These are phyloP conservation scores for Erodium maritimum DNA, from an alignment of 345 rosid genomes.

Conservation along the genomic window DNA sequence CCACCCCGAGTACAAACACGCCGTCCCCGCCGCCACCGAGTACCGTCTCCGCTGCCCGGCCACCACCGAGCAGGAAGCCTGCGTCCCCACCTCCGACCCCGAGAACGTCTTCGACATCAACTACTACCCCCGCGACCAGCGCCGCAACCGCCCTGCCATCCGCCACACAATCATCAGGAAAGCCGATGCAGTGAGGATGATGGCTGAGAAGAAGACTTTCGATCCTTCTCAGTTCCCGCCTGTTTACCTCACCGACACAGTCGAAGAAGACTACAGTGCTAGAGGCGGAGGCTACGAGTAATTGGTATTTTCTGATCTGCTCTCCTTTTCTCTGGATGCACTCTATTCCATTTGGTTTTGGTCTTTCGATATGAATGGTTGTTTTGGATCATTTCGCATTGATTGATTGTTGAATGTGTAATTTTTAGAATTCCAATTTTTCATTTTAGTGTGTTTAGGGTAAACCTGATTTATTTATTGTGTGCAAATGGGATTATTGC, in stretches of 20 bases:
- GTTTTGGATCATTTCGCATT: too few species aligned
- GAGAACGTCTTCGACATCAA: slow-evolving; percentile 85
- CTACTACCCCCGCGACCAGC: slow-evolving; percentile 66
- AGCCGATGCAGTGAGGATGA: slow-evolving; percentile 60
- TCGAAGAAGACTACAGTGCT: slow-evolving; percentile 56
- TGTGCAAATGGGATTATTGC: too few species aligned
- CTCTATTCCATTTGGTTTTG: not conserved
- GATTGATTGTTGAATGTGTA: too few species aligned
- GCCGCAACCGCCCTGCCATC: slow-evolving; percentile 77
- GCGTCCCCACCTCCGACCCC: slow-evolving; percentile 67
- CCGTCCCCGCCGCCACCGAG: slow-evolving; percentile 56
- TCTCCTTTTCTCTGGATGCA: not conserved
- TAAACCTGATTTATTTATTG: too few species aligned
- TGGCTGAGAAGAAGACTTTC: slow-evolving; percentile 62
- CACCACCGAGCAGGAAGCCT: slow-evolving; percentile 33
- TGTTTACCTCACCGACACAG: slow-evolving; percentile 50
- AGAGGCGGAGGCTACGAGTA: slow-evolving; percentile 62
- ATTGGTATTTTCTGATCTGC: slow-evolving; percentile 16
- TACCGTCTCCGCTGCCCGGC: slow-evolving; percentile 76
- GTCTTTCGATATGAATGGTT: not conserved
- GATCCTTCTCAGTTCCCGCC: slow-evolving; percentile 59
- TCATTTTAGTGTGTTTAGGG: too few species aligned
- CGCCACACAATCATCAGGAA: slow-evolving; percentile 61
- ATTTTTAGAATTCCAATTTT: too few species aligned
- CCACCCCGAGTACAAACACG: slow-evolving; percentile 55